Evolutionary conservation across 1,284 basidiomycete species (phyloP).

Genomic region (Trichosporon coremiiforme): DNA sequence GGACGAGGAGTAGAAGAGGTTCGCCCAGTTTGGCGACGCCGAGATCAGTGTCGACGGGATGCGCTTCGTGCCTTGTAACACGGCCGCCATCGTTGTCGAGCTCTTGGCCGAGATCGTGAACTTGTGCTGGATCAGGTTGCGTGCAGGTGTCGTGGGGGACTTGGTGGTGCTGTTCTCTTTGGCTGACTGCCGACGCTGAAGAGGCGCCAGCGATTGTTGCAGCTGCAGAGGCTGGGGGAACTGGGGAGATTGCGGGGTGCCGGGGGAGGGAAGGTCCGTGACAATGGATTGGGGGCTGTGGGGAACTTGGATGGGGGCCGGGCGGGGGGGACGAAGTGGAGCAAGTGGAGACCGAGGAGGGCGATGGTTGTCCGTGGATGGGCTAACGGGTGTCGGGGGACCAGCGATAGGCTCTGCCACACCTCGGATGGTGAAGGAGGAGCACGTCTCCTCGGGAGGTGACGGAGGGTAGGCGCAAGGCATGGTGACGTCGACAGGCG

Average conservation of each 20-base stretch:
- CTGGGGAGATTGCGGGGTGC: not conserved
- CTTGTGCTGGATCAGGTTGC: constrained; percentile 6
- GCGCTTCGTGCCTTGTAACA: constrained; percentile 6
- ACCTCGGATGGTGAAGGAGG: not conserved
- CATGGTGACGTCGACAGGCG: not conserved
- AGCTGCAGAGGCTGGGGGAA: constrained; percentile 14
- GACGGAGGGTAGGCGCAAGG: constrained; percentile 8
- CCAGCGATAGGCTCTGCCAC: not conserved
- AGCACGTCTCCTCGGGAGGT: constrained; percentile 8
- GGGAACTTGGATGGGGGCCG: not conserved
- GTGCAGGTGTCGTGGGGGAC: not conserved
- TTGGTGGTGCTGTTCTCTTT: not conserved
- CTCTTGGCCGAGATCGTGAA: constrained; percentile 12
- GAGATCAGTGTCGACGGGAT: constrained; percentile 5
- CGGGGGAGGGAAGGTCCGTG: not conserved
- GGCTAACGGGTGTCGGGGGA: not conserved
- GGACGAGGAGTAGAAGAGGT: constrained; percentile 8
- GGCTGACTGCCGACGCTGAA: not conserved
- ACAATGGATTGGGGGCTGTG: constrained; percentile 4
- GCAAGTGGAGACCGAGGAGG: not conserved
- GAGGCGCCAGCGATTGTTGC: not conserved
- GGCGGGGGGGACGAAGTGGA: not conserved
- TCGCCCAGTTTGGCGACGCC: constrained; percentile 3
- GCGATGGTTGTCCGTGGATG: not conserved
- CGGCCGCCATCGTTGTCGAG: constrained; percentile 3